Percentiles rank a stretch among this genome's conserved stretches.
phyloP scores from a whole-genome alignment of 139 green algal genomes.

The Chloropicon primus region DNA sequence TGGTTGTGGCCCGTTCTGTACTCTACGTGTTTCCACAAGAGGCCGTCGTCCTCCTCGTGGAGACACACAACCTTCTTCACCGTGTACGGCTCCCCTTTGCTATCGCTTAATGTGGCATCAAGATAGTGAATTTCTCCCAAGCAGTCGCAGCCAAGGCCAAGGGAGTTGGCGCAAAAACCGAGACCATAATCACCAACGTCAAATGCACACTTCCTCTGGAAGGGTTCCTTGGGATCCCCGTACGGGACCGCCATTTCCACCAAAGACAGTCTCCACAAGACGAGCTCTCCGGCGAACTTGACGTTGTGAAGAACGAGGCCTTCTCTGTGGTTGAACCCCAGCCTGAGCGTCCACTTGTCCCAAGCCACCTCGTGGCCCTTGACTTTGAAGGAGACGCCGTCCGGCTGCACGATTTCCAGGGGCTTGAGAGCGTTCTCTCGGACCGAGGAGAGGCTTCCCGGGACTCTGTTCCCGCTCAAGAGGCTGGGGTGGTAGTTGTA shows the following conservation, averaged over 20 bases:
- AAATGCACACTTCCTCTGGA: slow-evolving; percentile 72
- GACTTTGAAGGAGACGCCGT: slow-evolving; percentile 51
- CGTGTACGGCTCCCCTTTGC: slow-evolving; percentile 30
- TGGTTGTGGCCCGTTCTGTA: slow-evolving; percentile 40
- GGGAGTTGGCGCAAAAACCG: slow-evolving; percentile 29
- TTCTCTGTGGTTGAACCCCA: slow-evolving; percentile 81
- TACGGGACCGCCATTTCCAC: slow-evolving; percentile 87
- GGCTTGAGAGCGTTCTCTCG: slow-evolving; percentile 31
- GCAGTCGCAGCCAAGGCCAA: slow-evolving; percentile 80
- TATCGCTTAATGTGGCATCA: slow-evolving; percentile 29
- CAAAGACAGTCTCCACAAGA: slow-evolving; percentile 59
- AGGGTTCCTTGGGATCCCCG: slow-evolving; percentile 43
- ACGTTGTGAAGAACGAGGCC: slow-evolving; percentile 73
- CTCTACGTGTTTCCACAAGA: slow-evolving; percentile 79
- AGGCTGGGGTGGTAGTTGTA: slow-evolving; percentile 44
- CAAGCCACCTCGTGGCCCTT: slow-evolving; percentile 25
- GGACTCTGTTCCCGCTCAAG: slow-evolving; percentile 1
- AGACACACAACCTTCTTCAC: slow-evolving; percentile 70
- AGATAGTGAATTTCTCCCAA: slow-evolving; percentile 76
- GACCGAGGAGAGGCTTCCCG: slow-evolving; percentile 1
- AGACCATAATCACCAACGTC: slow-evolving; percentile 63
- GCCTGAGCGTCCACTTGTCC: slow-evolving; percentile 69
- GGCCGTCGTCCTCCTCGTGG: slow-evolving; percentile 74
- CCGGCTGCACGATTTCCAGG: slow-evolving; percentile 54
- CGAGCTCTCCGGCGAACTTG: slow-evolving; percentile 26